Conservation (phyloP, 2,329 filamentous ascomycete species). For the Plenodomus biglobosus region DNA sequence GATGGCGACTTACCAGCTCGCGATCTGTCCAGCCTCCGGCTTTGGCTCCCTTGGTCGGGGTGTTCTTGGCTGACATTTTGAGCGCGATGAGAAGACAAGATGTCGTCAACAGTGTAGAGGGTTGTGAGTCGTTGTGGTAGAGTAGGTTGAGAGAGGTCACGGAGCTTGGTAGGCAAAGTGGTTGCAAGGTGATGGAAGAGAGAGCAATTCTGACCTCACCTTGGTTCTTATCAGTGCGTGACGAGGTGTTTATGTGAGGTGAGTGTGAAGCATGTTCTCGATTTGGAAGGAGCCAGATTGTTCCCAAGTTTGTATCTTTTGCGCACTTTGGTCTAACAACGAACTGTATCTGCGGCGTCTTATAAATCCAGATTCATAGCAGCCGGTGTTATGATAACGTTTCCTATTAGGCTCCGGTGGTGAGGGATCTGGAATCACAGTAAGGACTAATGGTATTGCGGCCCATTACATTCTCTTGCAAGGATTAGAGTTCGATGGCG, state of each 20-base stretch:
- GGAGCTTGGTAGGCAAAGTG: too few relatives aligned
- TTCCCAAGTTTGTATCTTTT: too few relatives aligned
- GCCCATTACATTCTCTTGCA: too few relatives aligned
- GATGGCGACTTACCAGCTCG: background rate
- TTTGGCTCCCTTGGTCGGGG: background rate
- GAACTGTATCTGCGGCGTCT: too few relatives aligned
- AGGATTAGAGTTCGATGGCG: too few relatives aligned
- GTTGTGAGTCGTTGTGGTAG: background rate
- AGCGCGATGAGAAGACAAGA: background rate
- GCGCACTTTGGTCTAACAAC: too few relatives aligned
- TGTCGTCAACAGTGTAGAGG: background rate
- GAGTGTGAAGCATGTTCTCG: background rate
- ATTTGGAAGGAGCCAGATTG: background rate
- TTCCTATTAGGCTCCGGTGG: too few relatives aligned
- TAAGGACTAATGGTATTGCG: too few relatives aligned
- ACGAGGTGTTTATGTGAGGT: background rate
- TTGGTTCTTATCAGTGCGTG: background rate
- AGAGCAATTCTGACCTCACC: background rate
- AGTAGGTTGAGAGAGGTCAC: too few relatives aligned
- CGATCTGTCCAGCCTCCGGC: background rate
- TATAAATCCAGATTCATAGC: too few relatives aligned
- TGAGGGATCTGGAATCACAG: too few relatives aligned
- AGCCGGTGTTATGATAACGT: too few relatives aligned
- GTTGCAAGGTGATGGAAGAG: background rate
- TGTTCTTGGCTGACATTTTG: background rate